Percentiles rank a stretch among this genome's conserved stretches.
Conservation (phyloP, 345 rosid genomes). For the Conringia planisiliqua region DNA sequence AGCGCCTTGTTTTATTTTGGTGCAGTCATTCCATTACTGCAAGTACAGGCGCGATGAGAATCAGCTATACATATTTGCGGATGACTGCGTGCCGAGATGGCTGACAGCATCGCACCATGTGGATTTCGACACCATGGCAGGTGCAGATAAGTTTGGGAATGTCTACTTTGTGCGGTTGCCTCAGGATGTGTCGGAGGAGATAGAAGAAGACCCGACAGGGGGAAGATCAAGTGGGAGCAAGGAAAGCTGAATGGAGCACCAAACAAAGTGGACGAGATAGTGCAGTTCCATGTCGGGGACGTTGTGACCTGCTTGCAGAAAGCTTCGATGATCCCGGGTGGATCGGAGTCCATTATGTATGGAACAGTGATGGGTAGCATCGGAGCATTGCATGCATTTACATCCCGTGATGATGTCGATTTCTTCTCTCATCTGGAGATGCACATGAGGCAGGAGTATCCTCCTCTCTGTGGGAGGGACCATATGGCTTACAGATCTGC, state of each 20-base stretch:
- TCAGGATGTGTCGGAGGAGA: slow-evolving; percentile 95
- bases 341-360: slow-evolving; percentile 80
- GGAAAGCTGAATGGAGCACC: slow-evolving; percentile 98
- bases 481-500: slow-evolving; percentile 91
- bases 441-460: slow-evolving; percentile 96
- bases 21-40: slow-evolving; percentile 98
- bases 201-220: slow-evolving; percentile 99
- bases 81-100: slow-evolving; percentile 97
- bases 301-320: slow-evolving; percentile 81
- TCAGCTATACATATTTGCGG: slow-evolving; percentile 91
- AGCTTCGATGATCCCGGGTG: slow-evolving; percentile 90
- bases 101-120: slow-evolving; percentile 85
- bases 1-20: background rate
- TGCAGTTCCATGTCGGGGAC: slow-evolving; percentile 92
- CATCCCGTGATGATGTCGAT: slow-evolving; percentile 93
- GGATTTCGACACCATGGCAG: slow-evolving; percentile 95
- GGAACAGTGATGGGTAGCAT: slow-evolving; percentile 97
- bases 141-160: slow-evolving; percentile 95
- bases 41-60: slow-evolving; percentile 97
- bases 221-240: slow-evolving; percentile 98
- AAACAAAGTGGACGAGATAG: slow-evolving; percentile 91
- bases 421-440: slow-evolving; percentile 97
- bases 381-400: slow-evolving; percentile 89
- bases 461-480: slow-evolving; percentile 66
- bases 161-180: slow-evolving; percentile 80